phyloP scores from a whole-genome alignment of 768 basidiomycete genomes.

The Podaxis carcinomalis region DNA sequence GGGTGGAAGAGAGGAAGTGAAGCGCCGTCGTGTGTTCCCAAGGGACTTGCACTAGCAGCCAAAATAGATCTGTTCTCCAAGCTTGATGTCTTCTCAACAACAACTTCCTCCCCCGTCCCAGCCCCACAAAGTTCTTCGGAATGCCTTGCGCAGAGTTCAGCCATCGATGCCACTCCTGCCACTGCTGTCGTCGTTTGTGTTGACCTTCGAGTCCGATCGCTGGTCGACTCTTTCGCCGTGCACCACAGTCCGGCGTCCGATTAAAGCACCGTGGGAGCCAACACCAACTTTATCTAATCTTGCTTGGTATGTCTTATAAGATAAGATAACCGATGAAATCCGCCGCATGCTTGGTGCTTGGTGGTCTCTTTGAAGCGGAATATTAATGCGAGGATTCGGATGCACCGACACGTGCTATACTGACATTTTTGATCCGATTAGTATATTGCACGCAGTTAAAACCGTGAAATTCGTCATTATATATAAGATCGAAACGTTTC shows the following conservation, averaged over 20 bases:
- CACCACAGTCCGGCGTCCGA: background rate
- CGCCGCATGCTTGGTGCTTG: no score
- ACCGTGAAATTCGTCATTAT: background rate
- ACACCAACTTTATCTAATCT: background rate
- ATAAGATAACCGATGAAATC: background rate
- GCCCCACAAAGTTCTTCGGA: constrained; percentile 1
- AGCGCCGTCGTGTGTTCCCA: constrained; percentile 18
- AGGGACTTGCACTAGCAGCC: constrained; percentile 21
- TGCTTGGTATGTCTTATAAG: background rate
- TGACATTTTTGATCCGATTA: background rate
- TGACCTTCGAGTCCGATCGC: background rate
- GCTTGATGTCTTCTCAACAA: constrained; percentile 17
- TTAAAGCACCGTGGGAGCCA: constrained; percentile 8
- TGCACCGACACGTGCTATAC: background rate
- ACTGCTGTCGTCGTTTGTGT: background rate
- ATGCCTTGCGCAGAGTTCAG: background rate
- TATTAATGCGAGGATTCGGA: background rate
- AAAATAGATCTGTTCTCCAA: constrained; percentile 31
- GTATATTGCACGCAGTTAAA: background rate
- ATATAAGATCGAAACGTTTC: background rate
- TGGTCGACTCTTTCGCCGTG: background rate
- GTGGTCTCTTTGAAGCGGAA: background rate
- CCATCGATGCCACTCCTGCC: background rate
- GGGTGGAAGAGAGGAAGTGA: constrained; percentile 16
- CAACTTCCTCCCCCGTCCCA: constrained; percentile 17